Percentiles rank a stretch among this genome's conserved stretches.
Evolutionary conservation across 2,329 filamentous ascomycete genomes (phyloP).

Genomic region (Cladosporium sp.): DNA sequence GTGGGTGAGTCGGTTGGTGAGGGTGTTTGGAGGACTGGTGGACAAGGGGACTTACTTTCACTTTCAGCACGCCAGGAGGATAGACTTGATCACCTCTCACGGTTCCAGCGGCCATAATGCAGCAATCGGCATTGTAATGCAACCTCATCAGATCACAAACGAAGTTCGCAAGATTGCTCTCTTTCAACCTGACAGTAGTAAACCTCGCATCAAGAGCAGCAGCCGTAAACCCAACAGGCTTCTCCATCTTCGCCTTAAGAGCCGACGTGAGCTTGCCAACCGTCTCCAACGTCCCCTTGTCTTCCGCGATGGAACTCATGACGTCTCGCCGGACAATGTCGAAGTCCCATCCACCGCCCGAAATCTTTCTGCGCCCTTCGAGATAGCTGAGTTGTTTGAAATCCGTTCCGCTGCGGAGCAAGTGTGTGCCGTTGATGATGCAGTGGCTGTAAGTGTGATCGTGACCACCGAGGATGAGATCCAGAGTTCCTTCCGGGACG

Average conservation of each 20-base stretch:
- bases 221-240: constrained; percentile 77
- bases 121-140: constrained; percentile 75
- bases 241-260: constrained; percentile 71
- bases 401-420: constrained; percentile 82
- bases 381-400: constrained; percentile 92
- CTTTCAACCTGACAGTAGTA: constrained; percentile 68
- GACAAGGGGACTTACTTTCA: constrained; percentile 45
- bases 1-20: neutral
- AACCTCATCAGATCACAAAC: constrained; percentile 86
- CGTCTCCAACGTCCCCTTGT: constrained; percentile 56
- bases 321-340: constrained; percentile 72
- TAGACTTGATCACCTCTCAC: constrained; percentile 88
- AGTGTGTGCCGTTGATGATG: constrained; percentile 71
- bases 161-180: constrained; percentile 86
- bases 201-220: constrained; percentile 82
- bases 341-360: constrained; percentile 64
- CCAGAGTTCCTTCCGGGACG: constrained; percentile 61
- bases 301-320: constrained; percentile 61
- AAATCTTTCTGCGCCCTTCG: constrained; percentile 60
- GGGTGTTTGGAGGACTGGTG: neutral
- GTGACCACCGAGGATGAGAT: constrained; percentile 83
- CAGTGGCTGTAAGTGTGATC: constrained; percentile 84
- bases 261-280: constrained; percentile 66
- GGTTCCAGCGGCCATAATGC: constrained; percentile 78
- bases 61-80: constrained; percentile 67